Conservation (phyloP, 2,329 filamentous ascomycete genomes). For the Fusarium odoratissimum region DNA sequence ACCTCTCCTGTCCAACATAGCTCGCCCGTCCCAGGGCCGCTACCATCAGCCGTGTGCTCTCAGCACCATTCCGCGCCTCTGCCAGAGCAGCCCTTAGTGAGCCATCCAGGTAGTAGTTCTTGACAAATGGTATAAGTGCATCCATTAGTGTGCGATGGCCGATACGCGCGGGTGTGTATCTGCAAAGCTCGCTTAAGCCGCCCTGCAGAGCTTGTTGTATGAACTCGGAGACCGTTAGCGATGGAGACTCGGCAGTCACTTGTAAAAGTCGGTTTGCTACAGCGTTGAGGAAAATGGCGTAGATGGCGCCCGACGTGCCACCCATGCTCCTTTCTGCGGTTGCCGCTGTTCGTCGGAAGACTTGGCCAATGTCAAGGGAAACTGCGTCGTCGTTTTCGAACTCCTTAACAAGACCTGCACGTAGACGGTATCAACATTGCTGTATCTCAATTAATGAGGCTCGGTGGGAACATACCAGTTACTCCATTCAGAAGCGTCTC, state of each 20-base stretch:
- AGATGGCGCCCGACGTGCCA: constrained; percentile 80
- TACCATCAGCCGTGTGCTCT: constrained; percentile 78
- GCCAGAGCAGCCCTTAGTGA: constrained; percentile 57
- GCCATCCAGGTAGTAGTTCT: constrained; percentile 60
- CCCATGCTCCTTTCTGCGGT: constrained; percentile 74
- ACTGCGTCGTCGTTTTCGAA: constrained; percentile 30
- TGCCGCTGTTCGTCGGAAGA: constrained; percentile 38
- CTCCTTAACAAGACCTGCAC: constrained; percentile 39
- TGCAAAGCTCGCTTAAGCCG: constrained; percentile 39
- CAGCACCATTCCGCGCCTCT: constrained; percentile 57
- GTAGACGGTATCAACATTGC: background rate
- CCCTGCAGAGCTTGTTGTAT: constrained; percentile 30
- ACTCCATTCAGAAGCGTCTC: constrained; percentile 46
- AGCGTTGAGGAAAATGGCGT: constrained; percentile 81
- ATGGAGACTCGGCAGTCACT: background rate
- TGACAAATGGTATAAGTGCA: constrained; percentile 76
- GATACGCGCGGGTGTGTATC: constrained; percentile 76
- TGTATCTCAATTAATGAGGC: too few relatives aligned
- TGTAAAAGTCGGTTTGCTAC: constrained; percentile 59
- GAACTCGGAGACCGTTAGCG: background rate
- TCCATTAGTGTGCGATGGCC: constrained; percentile 81
- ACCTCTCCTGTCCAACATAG: constrained; percentile 79
- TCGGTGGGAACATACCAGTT: constrained; percentile 18
- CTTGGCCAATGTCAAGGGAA: constrained; percentile 36
- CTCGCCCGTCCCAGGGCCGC: constrained; percentile 77